phyloP scores from a whole-genome alignment of 2,329 filamentous ascomycete genomes.

The Apiospora pterosperma region DNA sequence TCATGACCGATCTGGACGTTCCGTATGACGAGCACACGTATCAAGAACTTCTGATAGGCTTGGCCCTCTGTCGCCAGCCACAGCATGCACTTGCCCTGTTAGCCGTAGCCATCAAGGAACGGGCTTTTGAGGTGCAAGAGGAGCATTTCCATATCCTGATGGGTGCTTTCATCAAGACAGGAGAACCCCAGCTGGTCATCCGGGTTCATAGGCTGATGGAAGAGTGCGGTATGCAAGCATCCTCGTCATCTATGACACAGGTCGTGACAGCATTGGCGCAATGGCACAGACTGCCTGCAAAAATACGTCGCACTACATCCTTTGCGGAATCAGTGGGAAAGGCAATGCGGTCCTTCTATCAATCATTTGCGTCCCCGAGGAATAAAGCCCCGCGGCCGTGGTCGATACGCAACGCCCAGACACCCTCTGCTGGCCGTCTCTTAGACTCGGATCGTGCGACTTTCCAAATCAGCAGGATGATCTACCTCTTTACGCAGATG shows the following conservation, averaged over 20 bases:
- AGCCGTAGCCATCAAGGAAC: conserved; percentile 38
- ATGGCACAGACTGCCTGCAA: conserved; percentile 27
- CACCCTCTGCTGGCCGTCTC: not conserved
- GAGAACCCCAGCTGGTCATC: conserved; percentile 39
- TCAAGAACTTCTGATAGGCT: conserved; percentile 43
- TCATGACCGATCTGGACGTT: conserved; percentile 45
- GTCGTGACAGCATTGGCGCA: conserved; percentile 38
- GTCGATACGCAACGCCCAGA: not conserved
- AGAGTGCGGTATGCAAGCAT: conserved; percentile 36
- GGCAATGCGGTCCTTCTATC: conserved; percentile 5
- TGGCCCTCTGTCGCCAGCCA: conserved; percentile 46
- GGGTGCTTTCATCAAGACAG: conserved; percentile 44
- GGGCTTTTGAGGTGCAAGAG: conserved; percentile 41
- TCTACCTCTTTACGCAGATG: conserved; percentile 38
- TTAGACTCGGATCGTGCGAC: not conserved
- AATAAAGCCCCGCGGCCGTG: not conserved
- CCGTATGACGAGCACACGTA: conserved; percentile 50
- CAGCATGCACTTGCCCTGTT: conserved; percentile 48
- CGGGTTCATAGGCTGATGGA: conserved; percentile 41
- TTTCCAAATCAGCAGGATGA: conserved; percentile 36
- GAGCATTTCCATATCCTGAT: conserved; percentile 53
- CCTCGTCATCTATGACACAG: conserved; percentile 40
- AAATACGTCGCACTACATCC: not conserved
- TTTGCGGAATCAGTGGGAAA: not conserved
- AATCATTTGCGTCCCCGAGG: conserved; percentile 1